Base-by-base conservation (phyloP, 768 basidiomycete genomes). In the Boletellus sp. region DNA sequence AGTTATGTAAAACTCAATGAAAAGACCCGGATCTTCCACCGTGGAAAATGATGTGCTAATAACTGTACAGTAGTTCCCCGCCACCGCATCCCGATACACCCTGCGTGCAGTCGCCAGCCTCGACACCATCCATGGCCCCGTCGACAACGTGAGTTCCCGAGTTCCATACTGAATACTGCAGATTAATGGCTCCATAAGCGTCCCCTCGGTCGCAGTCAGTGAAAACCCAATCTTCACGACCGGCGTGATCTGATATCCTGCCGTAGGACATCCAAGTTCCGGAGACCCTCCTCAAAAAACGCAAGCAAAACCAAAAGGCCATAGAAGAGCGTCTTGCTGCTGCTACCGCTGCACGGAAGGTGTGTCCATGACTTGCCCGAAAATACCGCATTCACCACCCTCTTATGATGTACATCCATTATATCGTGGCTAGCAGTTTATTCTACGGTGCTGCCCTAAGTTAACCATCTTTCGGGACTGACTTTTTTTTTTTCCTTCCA, bases 231-330 rank as follows among this genome's bases (percentile, higher is more conserved):
- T 40, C 6, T n/a, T 46, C 42, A 20, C 36, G 36, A 50, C 41
- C 15, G 16, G 48, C 44, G 22, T 51, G 48, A 42, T 48, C 38
- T 70, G 32, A 67, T 47, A 20, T 35, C 11, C 19, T 17, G 23
- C 42, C 53, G 54, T 62, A 92, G 90, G 83, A 85, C 68, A 85
- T 96, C 71, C 89, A 94, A 83, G 94, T 95, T 76, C 94, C 94
- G 72, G 94, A 97, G 86, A 97, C 94, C 68, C 85, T 97, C 78
- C 91, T 97, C 78, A 97, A 96, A 84, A 97, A 95, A 80, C 86
- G 94, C 77, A 94, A 94, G 78, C 89, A 93, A 77, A 94, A 85
- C 67, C 92, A 95, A 79, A 94, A 94, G 79, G 88, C 87, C 56
- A 80, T 92, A 65, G 93, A 94, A 78, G 93, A 95, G 68, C 91